Evolutionary conservation across 345 rosid species (phyloP).

Genomic region (Raphanus sativus): DNA sequence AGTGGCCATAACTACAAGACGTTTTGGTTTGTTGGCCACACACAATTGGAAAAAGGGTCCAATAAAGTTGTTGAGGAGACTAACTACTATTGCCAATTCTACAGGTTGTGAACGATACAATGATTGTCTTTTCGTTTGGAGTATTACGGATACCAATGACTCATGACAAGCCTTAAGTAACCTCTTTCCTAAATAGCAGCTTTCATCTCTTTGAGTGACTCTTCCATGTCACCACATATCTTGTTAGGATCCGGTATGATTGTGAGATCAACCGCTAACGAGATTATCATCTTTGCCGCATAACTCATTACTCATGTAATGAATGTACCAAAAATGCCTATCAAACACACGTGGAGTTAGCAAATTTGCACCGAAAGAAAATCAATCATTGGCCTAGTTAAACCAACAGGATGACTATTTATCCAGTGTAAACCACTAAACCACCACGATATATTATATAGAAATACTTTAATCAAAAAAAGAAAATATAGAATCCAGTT

Average conservation of each 20-base stretch:
- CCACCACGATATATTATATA: too few relatives aligned
- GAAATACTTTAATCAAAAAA: too few relatives aligned
- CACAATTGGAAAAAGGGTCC: not conserved
- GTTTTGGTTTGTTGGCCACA: not conserved
- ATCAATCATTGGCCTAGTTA: too few relatives aligned
- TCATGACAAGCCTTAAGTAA: not conserved
- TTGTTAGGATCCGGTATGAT: not conserved
- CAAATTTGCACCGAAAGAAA: too few relatives aligned
- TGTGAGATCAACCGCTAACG: constrained; percentile 8
- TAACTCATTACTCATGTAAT: constrained; percentile 13
- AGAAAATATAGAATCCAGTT: too few relatives aligned
- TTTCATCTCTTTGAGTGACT: constrained; percentile 4
- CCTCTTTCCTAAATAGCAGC: not conserved
- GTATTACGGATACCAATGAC: not conserved
- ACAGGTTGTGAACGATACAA: not conserved
- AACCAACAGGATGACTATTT: too few relatives aligned
- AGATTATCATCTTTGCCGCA: constrained; percentile 10
- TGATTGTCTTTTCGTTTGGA: not conserved
- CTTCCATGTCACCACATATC: constrained; percentile 21
- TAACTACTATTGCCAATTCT: not conserved
- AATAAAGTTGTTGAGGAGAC: not conserved
- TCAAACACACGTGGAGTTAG: too few relatives aligned
- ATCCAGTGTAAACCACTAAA: too few relatives aligned
- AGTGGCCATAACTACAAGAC: not conserved
- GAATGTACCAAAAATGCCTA: not conserved